phyloP scores from a whole-genome alignment of 2,329 filamentous ascomycete genomes.

The Hypoxylon sp. region DNA sequence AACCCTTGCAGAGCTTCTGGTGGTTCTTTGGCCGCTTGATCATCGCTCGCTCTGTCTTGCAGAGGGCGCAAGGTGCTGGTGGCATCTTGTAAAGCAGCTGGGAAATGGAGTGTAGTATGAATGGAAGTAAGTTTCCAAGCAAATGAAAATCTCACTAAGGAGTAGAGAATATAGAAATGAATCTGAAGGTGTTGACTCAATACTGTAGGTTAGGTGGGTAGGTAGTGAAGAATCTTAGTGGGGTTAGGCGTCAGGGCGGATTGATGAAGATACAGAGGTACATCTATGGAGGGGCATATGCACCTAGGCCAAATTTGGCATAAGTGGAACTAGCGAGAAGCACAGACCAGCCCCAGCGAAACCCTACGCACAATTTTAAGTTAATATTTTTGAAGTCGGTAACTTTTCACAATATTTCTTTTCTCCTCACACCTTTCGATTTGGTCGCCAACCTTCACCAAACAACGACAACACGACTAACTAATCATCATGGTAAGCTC shows the following conservation, averaged over 20 bases:
- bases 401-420: constrained; percentile 49
- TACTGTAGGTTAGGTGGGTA: constrained; percentile 4
- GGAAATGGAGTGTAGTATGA: not conserved
- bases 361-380: constrained; percentile 48
- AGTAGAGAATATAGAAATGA: constrained; percentile 2
- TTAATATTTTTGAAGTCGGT: constrained; percentile 37
- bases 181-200: constrained; percentile 13
- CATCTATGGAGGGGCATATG: constrained; percentile 37
- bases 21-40: constrained; percentile 96
- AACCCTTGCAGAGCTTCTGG: constrained; percentile 89
- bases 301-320: constrained; percentile 20
- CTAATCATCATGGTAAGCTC: constrained; percentile 72
- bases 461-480: constrained; percentile 63
- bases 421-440: constrained; percentile 50
- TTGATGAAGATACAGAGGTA: constrained; percentile 23
- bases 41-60: constrained; percentile 80
- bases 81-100: constrained; percentile 68
- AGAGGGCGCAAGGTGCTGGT: constrained; percentile 79
- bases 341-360: constrained; percentile 35
- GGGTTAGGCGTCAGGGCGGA: constrained; percentile 23
- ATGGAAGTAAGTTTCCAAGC: not conserved
- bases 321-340: constrained; percentile 42
- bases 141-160: not conserved
- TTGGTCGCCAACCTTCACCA: constrained; percentile 57
- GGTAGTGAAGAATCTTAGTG: constrained; percentile 34